These are phyloP conservation scores for Cardamine occulta DNA, from an alignment of 345 rosid genomes.

Conservation along the genomic window DNA sequence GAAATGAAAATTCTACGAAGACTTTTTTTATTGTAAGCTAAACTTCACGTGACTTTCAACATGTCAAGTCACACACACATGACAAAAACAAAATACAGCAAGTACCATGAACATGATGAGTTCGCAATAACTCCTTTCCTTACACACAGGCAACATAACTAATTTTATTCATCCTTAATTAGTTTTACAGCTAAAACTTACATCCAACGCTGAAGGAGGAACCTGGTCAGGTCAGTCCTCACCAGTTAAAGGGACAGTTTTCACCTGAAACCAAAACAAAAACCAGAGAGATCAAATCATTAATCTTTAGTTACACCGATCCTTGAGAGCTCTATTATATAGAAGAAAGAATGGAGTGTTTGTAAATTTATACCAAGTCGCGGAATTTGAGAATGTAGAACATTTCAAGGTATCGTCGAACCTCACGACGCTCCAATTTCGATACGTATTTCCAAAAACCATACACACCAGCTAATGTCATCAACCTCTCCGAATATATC, in stretches of 20 bases:
- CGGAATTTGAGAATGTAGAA: conserved; percentile 96
- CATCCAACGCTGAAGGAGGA: conserved; percentile 16
- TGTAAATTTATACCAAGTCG: conserved; percentile 58
- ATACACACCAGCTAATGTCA: conserved; percentile 97
- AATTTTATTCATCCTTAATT: conserved; percentile 27
- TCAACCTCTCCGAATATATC: conserved; percentile 85
- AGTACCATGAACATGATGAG: conserved; percentile 14
- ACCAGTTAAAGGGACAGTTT: conserved; percentile 68
- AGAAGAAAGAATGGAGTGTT: neutral
- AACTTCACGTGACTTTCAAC: conserved; percentile 41
- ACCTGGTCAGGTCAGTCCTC: conserved; percentile 53
- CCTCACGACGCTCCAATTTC: conserved; percentile 89
- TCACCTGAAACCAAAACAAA: conserved; percentile 57
- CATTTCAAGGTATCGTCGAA: conserved; percentile 95
- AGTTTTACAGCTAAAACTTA: conserved; percentile 13
- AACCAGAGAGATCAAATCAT: neutral
- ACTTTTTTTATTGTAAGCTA: conserved; percentile 37
- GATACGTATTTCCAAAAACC: conserved; percentile 95
- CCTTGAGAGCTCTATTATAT: neutral
- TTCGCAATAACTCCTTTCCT: conserved; percentile 21
- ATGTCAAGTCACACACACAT: conserved; percentile 33
- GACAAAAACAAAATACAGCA: conserved; percentile 16
- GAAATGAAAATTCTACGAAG: conserved; percentile 35
- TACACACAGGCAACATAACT: conserved; percentile 10
- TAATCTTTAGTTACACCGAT: neutral